phyloP scores from a whole-genome alignment of 768 basidiomycete species.

The Leccinum olivaceopallidum region DNA sequence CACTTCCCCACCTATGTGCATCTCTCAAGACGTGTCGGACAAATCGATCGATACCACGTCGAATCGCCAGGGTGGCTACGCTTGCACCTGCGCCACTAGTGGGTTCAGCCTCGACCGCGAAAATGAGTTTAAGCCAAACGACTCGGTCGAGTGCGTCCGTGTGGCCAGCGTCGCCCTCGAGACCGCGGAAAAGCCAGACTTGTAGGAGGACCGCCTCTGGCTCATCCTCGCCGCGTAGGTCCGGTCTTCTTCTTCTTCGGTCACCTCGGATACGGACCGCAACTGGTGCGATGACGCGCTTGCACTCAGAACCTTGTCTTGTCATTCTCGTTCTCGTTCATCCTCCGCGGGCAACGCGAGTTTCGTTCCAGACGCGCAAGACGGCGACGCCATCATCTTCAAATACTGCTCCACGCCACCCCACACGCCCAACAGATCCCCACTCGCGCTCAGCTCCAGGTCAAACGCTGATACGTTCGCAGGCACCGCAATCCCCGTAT shows the following conservation, averaged over 20 bases:
- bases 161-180: slow-evolving; percentile 23
- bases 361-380: slow-evolving; percentile 13
- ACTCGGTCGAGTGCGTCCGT: slow-evolving; percentile 36
- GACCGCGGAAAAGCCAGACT: slow-evolving; percentile 22
- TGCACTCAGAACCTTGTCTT: slow-evolving; percentile 9
- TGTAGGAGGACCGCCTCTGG: slow-evolving; percentile 20
- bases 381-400: slow-evolving; percentile 49
- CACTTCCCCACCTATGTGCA: no score
- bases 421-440: slow-evolving; percentile 59
- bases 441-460: slow-evolving; percentile 58
- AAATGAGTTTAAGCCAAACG: no score
- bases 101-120: no score
- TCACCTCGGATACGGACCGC: slow-evolving; percentile 33
- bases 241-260: slow-evolving; percentile 31
- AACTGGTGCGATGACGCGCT: slow-evolving; percentile 20
- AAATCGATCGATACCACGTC: no score
- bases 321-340: background rate
- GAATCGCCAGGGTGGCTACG: no score
- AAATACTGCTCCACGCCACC: slow-evolving; percentile 70
- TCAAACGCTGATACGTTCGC: slow-evolving; percentile 69
- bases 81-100: no score
- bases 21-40: no score
- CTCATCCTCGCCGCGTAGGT: slow-evolving; percentile 15
- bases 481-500: slow-evolving; percentile 36
- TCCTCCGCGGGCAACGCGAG: background rate